Base-by-base conservation (phyloP, 495 filamentous ascomycete genomes). In the Aspergillus affinis region DNA sequence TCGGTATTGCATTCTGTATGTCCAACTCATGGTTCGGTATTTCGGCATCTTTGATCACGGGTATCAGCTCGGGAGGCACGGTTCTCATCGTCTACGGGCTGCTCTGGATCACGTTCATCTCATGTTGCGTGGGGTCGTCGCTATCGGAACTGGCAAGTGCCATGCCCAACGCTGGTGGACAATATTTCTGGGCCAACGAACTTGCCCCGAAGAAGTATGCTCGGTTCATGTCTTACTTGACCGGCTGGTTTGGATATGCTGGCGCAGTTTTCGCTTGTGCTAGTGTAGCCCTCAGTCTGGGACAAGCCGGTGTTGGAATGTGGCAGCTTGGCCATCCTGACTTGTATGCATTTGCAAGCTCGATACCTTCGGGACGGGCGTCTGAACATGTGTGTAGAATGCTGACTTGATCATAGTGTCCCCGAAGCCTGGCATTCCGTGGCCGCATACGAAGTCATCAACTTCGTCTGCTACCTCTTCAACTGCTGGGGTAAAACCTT, bases 21-120 rank as follows among this genome's bases (percentile, higher is more conserved):
- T 85, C 84, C 48, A 87, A 88, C 67, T 85, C 83, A 7, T 87
- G 85, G 85, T 85, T 84, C 64, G 85, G 81, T 41, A 84, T 88
- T 57, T 81, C 79, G 1, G 79, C 81, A 15, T 82, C 81, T 17
- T 65, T 88, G 46, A 74, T 83, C 49, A 85, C 84, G 3, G 83
- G 83, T 46, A 86, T 87, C 71, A 83, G 75, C 59, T 81, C 77
- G 8, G 85, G 85, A n/a, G 84, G 85, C 2, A 83, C 85, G 2
- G 68, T 84, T 7, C 73, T 85, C 26, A 80, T 85, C 59, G 75
- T 87, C 55, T 88, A 87, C 60, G 86, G 85, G 30, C 76, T 86
- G 53, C 75, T 87, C 53, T 72, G 82, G 57, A 80, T 86, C 57
- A 72, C 78, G 8, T 56, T 83, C 48, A 76, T 87, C 54, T 83